Base-by-base conservation (phyloP, 805 yeast species). In the Teunomyces aglyptinius region DNA sequence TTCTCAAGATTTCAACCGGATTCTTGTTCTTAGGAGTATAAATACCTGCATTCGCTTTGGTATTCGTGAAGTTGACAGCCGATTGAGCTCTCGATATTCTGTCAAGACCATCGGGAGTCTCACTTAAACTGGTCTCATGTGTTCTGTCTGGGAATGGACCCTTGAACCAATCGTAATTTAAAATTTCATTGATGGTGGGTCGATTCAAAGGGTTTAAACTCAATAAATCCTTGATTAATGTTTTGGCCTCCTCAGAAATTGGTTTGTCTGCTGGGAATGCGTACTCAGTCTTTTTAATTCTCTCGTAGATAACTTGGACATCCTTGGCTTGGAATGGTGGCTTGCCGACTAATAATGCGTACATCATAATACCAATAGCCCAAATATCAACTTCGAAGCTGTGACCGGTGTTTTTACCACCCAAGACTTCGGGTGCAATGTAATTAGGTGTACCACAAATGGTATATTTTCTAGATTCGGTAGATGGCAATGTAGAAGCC, bases 391-490 rank as follows among this genome's bases (percentile, higher is more conserved):
- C 97, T 65, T 90, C 97, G 61, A 82, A 91, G 43, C 95, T 83
- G 65, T 94, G 99, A 6, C 98, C 99, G 10, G 82, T 77, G 45
- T 75, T 80, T 58, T 89, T 89, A 24, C 96, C 96, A 34, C 90
- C 87, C 53, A 94, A 76, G 18, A 94, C 96, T 71, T 94, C 99
- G 6, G 99, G 99, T 1, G 99, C 97, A 62, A 94, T 94, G 65
- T 94, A 94, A 69, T 94, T 94, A 49, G 99, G 99, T 19, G 99
- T 94, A 45, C 99, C 99, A 68, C 99, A 94, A 46, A 94, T 89
- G 38, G 99, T 92, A 63, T 85, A 87, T 60, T 92, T 89, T 54
- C 92, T 82, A 43, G 88, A 88, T 48, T 77, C 78, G 36, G 59
- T 58, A 18, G 81, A 73, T 36, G 86, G 86, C 51, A 94, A 76